phyloP scores from a whole-genome alignment of 2,329 filamentous ascomycete genomes.

The Aspergillus japonicus region DNA sequence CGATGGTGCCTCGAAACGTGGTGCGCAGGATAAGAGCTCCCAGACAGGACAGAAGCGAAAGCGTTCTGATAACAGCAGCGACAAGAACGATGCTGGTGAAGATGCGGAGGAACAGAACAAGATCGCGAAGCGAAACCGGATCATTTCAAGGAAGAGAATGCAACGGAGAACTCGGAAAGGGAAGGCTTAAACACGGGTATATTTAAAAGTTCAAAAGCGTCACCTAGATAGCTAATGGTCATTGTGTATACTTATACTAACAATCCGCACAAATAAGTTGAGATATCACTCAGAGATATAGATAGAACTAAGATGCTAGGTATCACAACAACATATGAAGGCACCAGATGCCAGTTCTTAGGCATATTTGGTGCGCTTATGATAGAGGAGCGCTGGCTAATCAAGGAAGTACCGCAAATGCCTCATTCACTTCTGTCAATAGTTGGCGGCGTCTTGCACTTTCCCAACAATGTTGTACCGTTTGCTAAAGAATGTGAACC shows the following conservation, averaged over 20 bases:
- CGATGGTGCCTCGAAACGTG: slow-evolving; percentile 22
- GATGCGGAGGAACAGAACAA: slow-evolving; percentile 51
- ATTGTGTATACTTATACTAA: slow-evolving; percentile 1
- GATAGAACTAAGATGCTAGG: not conserved
- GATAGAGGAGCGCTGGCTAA: slow-evolving; percentile 3
- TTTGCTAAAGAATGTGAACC: slow-evolving; percentile 95
- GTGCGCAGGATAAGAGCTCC: slow-evolving; percentile 10
- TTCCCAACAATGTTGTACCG: slow-evolving; percentile 75
- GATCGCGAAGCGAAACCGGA: slow-evolving; percentile 65
- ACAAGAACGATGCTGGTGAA: slow-evolving; percentile 20
- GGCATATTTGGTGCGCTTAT: slow-evolving; percentile 6
- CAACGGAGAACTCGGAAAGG: slow-evolving; percentile 64
- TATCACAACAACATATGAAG: not conserved
- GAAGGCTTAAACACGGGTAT: slow-evolving; percentile 23
- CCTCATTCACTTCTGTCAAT: slow-evolving; percentile 18
- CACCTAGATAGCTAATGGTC: slow-evolving; percentile 11
- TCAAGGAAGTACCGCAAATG: not conserved
- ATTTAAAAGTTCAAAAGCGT: slow-evolving; percentile 10
- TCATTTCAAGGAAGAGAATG: slow-evolving; percentile 82
- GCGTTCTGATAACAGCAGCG: slow-evolving; percentile 27
- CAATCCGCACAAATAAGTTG: not conserved
- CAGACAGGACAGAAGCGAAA: slow-evolving; percentile 32
- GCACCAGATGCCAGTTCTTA: not conserved
- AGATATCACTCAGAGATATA: too few relatives aligned
- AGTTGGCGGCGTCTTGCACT: slow-evolving; percentile 42